phyloP scores from a whole-genome alignment of 2,329 filamentous ascomycete species.

The Diplodia scrobiculata region DNA sequence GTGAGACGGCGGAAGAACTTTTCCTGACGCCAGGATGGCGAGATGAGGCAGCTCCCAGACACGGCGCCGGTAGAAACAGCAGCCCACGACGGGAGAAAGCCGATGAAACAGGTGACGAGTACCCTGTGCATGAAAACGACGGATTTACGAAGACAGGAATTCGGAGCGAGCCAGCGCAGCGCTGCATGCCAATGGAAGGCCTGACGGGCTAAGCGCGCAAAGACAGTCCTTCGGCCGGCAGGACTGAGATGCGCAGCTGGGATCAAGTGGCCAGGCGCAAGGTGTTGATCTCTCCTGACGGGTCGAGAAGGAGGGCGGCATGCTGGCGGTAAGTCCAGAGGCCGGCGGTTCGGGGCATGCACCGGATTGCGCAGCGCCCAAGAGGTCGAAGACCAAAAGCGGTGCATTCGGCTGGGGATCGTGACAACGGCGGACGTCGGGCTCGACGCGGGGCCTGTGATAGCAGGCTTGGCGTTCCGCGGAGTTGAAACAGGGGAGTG shows the following conservation, averaged over 20 bases:
- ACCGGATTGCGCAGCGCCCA: constrained; percentile 12
- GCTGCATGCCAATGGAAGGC: constrained; percentile 20
- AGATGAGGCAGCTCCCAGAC: constrained; percentile 4
- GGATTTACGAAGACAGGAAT: neutral
- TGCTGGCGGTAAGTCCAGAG: neutral
- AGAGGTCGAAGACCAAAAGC: neutral
- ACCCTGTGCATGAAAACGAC: neutral
- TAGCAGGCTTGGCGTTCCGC: constrained; percentile 16
- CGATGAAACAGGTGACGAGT: neutral
- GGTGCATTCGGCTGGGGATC: neutral
- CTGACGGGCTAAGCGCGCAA: constrained; percentile 2
- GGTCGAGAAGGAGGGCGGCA: neutral
- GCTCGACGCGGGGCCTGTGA: no score
- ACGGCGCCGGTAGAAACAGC: neutral
- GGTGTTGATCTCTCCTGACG: constrained; percentile 20
- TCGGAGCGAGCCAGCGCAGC: constrained; percentile 11
- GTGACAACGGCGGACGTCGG: neutral
- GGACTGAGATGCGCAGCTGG: constrained; percentile 6
- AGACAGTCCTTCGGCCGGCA: neutral
- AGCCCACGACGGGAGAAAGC: neutral
- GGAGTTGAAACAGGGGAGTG: constrained; percentile 24
- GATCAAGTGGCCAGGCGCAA: neutral
- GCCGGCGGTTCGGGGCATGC: constrained; percentile 7
- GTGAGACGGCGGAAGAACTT: constrained; percentile 5
- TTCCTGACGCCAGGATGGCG: neutral